Percentiles rank a stretch among this genome's conserved stretches.
Conservation (phyloP, 1,139 yeast genomes). For the Taphrina confusa region DNA sequence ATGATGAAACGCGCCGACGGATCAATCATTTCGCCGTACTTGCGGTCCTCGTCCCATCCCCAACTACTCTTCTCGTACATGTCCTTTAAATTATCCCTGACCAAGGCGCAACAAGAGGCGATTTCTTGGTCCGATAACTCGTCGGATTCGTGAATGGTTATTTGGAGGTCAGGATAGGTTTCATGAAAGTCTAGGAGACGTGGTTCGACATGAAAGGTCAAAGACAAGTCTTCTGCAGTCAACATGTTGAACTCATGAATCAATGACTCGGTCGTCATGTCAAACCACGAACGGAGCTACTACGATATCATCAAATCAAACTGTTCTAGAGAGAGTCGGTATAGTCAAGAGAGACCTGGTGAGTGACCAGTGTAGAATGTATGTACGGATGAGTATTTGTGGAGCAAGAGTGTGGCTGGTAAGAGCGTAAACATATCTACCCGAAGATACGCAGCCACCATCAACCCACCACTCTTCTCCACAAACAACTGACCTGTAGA, state of each 20-base stretch:
- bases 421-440: not conserved
- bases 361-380: too few species aligned
- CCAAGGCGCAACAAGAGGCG: constrained; percentile 8
- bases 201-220: not conserved
- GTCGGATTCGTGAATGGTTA: too few species aligned
- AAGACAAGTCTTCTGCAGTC: not conserved
- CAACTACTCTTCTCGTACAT: constrained; percentile 11
- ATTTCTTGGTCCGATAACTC: too few species aligned
- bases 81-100: not conserved
- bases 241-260: not conserved
- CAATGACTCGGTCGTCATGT: not conserved
- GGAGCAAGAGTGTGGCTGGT: not conserved
- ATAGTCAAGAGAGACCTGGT: too few species aligned
- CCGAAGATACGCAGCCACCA: constrained; percentile 1
- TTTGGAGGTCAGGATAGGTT: too few species aligned
- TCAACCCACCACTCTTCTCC: not conserved
- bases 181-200: too few species aligned
- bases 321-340: too few species aligned
- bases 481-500: not conserved
- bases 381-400: not conserved
- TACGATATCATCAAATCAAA: too few species aligned
- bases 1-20: not conserved
- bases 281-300: too few species aligned
- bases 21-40: constrained; percentile 6
- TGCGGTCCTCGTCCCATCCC: constrained; percentile 12